These are phyloP conservation scores for Wakefieldia striispora DNA, from an alignment of 768 basidiomycete genomes.

Conservation along the genomic window DNA sequence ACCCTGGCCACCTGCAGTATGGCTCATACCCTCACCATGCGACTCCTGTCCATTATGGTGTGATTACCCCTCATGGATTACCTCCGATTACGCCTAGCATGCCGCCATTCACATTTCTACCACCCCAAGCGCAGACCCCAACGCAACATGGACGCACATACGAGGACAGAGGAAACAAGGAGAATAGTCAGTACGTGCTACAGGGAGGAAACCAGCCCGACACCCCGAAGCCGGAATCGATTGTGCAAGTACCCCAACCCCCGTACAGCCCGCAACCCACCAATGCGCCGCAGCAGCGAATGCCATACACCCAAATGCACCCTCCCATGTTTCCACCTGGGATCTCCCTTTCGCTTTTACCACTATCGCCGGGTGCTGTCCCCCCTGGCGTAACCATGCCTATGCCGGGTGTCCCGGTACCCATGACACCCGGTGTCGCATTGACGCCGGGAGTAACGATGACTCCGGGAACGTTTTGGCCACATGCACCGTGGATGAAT, in stretches of 20 bases:
- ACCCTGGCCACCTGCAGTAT: constrained; percentile 30
- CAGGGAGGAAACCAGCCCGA: constrained; percentile 9
- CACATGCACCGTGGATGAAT: constrained; percentile 55
- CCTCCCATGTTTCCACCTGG: constrained; percentile 31
- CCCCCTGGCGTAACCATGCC: constrained; percentile 16
- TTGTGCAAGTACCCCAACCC: constrained; percentile 6
- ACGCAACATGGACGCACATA: constrained; percentile 17
- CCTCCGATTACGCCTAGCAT: constrained; percentile 96
- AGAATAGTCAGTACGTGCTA: background rate
- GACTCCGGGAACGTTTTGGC: constrained; percentile 74
- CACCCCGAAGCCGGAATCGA: constrained; percentile 4
- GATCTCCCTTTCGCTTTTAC: constrained; percentile 31
- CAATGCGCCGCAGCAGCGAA: constrained; percentile 15
- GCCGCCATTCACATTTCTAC: constrained; percentile 89
- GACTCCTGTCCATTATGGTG: constrained; percentile 27
- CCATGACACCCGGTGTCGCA: constrained; percentile 30
- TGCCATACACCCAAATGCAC: constrained; percentile 25
- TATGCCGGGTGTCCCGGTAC: constrained; percentile 19
- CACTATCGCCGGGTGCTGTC: constrained; percentile 26
- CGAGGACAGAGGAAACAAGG: constrained; percentile 4
- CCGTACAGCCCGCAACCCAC: constrained; percentile 12
- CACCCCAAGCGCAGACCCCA: constrained; percentile 38
- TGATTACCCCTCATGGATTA: constrained; percentile 74
- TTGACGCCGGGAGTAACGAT: constrained; percentile 64
- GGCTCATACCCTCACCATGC: constrained; percentile 24